Percentiles rank a stretch among this genome's conserved stretches.
Evolutionary conservation across 1,139 yeast genomes (phyloP).

Genomic region (Saccharomyces hybrid): DNA sequence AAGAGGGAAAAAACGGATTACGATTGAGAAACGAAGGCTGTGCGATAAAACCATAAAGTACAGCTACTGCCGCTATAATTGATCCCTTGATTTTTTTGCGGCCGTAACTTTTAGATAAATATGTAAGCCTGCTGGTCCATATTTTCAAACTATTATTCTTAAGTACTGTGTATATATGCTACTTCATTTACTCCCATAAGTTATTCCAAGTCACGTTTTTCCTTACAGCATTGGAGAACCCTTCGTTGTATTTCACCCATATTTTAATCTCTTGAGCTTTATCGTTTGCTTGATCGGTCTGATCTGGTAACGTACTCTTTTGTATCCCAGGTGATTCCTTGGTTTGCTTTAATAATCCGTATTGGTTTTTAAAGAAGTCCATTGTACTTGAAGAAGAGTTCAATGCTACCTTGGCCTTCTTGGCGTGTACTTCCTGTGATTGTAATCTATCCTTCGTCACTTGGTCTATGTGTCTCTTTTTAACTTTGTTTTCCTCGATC

Average conservation of each 20-base stretch:
- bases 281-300: no score
- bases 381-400: conserved; percentile 14
- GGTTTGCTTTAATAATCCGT: conserved; percentile 19
- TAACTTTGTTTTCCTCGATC: conserved; percentile 34
- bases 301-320: no score
- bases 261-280: conserved; percentile 37
- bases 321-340: background rate
- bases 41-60: no score
- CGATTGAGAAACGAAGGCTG: no score
- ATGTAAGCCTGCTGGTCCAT: no score
- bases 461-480: conserved; percentile 34
- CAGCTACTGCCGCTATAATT: no score
- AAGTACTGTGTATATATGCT: background rate
- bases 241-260: conserved; percentile 92
- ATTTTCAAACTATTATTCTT: no score
- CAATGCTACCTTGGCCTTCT: conserved; percentile 28
- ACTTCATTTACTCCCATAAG: conserved; percentile 35
- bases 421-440: conserved; percentile 21
- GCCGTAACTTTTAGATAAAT: no score
- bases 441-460: conserved; percentile 24
- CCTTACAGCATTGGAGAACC: conserved; percentile 89
- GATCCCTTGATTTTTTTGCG: no score
- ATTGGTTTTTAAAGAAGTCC: conserved; percentile 36
- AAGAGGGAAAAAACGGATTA: no score
- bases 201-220: conserved; percentile 78